Evolutionary conservation across 2,329 filamentous ascomycete genomes (phyloP).

Genomic region (Akanthomyces lecanii): DNA sequence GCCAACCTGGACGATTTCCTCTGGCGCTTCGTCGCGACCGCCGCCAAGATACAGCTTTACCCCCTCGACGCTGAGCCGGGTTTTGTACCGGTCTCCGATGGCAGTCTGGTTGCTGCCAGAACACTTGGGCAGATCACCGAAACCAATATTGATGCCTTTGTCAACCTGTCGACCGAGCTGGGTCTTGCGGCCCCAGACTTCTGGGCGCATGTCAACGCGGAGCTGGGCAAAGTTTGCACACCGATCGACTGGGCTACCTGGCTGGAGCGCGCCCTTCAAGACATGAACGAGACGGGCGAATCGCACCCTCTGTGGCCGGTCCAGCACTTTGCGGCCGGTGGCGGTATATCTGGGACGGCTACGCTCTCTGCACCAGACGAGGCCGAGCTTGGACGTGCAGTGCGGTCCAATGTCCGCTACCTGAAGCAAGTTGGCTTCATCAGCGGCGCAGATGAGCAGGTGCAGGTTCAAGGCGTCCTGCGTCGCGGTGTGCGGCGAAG

Average conservation of each 20-base stretch:
- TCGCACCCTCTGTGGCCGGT: constrained; percentile 25
- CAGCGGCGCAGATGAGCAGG: constrained; percentile 23
- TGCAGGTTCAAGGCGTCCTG: neutral
- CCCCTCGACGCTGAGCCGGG: constrained; percentile 20
- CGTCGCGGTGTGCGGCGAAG: neutral
- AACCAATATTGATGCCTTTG: constrained; percentile 8
- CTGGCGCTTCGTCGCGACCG: constrained; percentile 17
- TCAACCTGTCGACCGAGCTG: constrained; percentile 13
- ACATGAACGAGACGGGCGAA: constrained; percentile 20
- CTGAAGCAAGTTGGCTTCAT: constrained; percentile 32
- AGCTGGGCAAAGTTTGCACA: constrained; percentile 17
- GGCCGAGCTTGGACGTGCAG: neutral
- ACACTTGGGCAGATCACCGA: constrained; percentile 17
- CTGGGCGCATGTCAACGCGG: constrained; percentile 21
- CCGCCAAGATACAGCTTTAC: constrained; percentile 17
- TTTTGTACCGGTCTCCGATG: constrained; percentile 17
- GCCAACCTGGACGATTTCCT: constrained; percentile 24
- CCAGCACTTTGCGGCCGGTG: constrained; percentile 22
- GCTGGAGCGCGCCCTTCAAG: constrained; percentile 11
- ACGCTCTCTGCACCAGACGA: neutral
- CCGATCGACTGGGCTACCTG: constrained; percentile 20
- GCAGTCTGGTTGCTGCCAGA: constrained; percentile 17
- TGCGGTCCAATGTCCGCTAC: constrained; percentile 19
- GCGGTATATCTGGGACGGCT: constrained; percentile 14
- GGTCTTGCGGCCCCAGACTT: constrained; percentile 21